Percentiles rank a stretch among this genome's conserved stretches.
Evolutionary conservation across 2,329 filamentous ascomycete species (phyloP).

Genomic region (Blastomyces emzantsi): DNA sequence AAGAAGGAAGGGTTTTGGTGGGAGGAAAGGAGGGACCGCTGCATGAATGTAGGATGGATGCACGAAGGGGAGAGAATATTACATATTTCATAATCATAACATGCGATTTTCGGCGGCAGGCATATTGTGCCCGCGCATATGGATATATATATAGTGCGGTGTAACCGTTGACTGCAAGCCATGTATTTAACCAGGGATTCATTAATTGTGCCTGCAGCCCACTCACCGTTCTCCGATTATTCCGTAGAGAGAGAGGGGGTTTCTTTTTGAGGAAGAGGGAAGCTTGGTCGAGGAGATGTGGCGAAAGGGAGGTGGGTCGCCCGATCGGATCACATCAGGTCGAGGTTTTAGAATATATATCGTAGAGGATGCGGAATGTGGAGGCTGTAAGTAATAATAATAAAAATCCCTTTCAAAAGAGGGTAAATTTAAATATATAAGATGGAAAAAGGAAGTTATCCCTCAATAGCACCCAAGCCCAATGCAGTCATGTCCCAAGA

Average conservation of each 20-base stretch:
- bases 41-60: neutral
- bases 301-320: neutral
- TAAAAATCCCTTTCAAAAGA: neutral
- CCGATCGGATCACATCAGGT: neutral
- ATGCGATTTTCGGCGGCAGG: neutral
- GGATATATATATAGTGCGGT: neutral
- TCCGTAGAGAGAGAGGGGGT: neutral
- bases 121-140: neutral
- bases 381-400: neutral
- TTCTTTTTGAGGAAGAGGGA: neutral
- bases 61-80: neutral
- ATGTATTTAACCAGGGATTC: neutral
- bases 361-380: neutral
- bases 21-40: neutral
- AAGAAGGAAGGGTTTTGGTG: neutral
- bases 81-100: neutral
- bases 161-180: neutral
- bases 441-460: neutral
- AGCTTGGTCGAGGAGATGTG: neutral
- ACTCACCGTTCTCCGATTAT: neutral
- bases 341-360: neutral
- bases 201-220: neutral
- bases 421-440: neutral
- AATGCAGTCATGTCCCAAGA: neutral
- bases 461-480: neutral